These are phyloP conservation scores for Dendrothele bispora DNA, from an alignment of 768 basidiomycete species.

Conservation along the genomic window DNA sequence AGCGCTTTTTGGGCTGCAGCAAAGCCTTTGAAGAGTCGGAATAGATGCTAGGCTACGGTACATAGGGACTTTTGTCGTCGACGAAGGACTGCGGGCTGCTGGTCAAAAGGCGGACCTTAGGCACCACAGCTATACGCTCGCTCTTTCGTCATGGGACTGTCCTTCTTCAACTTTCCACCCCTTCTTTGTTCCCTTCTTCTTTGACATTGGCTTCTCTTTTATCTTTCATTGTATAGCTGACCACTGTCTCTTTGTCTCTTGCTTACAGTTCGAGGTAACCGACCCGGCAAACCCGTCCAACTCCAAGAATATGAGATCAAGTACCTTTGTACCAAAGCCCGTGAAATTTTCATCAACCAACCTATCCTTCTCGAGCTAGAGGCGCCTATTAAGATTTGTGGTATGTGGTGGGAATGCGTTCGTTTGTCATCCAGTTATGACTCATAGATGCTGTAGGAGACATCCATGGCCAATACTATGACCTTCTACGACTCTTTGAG, in stretches of 20 bases:
- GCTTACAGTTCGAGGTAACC: slow-evolving; percentile 87
- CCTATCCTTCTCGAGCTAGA: slow-evolving; percentile 97
- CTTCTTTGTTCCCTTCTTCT: slow-evolving; percentile 1
- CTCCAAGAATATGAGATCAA: slow-evolving; percentile 99
- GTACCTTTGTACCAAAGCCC: slow-evolving; percentile 96
- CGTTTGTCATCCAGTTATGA: slow-evolving; percentile 18
- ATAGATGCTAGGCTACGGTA: too few species aligned
- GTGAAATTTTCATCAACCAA: slow-evolving; percentile 99
- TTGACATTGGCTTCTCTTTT: not conserved
- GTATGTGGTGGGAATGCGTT: slow-evolving; percentile 46
- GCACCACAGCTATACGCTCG: too few species aligned
- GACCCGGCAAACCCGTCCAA: slow-evolving; percentile 97
- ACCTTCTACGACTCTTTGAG: slow-evolving; percentile 95
- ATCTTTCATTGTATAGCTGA: slow-evolving; percentile 15
- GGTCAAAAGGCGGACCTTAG: too few species aligned
- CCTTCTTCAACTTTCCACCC: not conserved
- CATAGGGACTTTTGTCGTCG: too few species aligned
- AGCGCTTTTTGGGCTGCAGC: too few species aligned
- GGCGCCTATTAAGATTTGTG: slow-evolving; percentile 99
- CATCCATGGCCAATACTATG: slow-evolving; percentile 99
- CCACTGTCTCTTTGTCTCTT: slow-evolving; percentile 20
- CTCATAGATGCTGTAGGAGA: slow-evolving; percentile 61
- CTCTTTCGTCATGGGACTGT: too few species aligned
- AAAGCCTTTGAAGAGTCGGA: too few species aligned
- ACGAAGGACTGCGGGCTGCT: too few species aligned